These are phyloP conservation scores for Fistulinella prunicolor DNA, from an alignment of 768 basidiomycete species.

Conservation along the genomic window DNA sequence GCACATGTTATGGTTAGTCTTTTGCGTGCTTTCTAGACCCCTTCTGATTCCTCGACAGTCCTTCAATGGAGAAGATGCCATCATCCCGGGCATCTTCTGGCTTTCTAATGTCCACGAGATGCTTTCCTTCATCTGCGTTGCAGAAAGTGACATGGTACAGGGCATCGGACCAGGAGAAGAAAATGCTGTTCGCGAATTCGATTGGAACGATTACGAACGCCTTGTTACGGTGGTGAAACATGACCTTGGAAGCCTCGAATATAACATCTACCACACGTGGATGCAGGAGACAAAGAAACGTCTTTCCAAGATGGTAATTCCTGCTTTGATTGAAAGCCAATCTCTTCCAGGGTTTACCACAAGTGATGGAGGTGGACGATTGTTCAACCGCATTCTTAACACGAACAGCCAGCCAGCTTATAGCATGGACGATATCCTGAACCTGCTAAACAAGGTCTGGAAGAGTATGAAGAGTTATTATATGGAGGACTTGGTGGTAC, in stretches of 20 bases:
- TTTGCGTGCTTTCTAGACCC: not conserved
- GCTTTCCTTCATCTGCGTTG: slow-evolving; percentile 97
- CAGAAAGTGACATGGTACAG: slow-evolving; percentile 98
- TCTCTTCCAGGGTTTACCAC: slow-evolving; percentile 97
- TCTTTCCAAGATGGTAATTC: slow-evolving; percentile 95
- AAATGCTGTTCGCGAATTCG: slow-evolving; percentile 85
- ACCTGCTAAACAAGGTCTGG: slow-evolving; percentile 96
- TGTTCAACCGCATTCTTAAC: slow-evolving; percentile 91
- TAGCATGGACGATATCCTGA: slow-evolving; percentile 98
- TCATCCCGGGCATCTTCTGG: slow-evolving; percentile 98
- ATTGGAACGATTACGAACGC: slow-evolving; percentile 96
- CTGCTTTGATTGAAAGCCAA: slow-evolving; percentile 97
- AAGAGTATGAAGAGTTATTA: slow-evolving; percentile 98
- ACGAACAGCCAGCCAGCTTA: slow-evolving; percentile 85
- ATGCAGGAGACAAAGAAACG: slow-evolving; percentile 98
- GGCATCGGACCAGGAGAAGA: slow-evolving; percentile 97
- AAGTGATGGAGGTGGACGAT: slow-evolving; percentile 85
- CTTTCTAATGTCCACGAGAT: slow-evolving; percentile 99
- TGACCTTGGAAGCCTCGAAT: slow-evolving; percentile 96
- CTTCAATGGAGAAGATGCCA: slow-evolving; percentile 90
- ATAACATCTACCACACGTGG: slow-evolving; percentile 99
- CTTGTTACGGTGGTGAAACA: slow-evolving; percentile 98
- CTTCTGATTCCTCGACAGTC: slow-evolving; percentile 46
- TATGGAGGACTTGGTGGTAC: slow-evolving; percentile 95
- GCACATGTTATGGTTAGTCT: slow-evolving; percentile 91